Evolutionary conservation across 2,329 filamentous ascomycete genomes (phyloP).

Genomic region (Coniochaeta hoffmannii): DNA sequence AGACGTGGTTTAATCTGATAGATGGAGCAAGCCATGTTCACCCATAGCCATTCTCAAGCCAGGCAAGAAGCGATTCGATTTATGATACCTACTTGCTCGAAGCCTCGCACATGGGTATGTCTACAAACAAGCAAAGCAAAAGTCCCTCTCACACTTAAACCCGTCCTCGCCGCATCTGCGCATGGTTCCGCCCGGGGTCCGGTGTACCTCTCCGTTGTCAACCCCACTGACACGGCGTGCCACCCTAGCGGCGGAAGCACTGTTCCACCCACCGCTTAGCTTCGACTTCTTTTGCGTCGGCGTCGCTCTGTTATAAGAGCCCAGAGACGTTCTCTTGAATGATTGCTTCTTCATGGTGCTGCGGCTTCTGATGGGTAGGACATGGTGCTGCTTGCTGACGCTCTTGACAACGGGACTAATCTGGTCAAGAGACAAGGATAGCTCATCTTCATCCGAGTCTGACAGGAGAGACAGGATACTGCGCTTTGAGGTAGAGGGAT

Average conservation of each 20-base stretch:
- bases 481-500: conserved; percentile 18
- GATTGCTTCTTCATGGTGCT: background rate
- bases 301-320: background rate
- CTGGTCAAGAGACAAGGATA: conserved; percentile 26
- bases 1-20: no score
- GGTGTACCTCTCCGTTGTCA: conserved; percentile 14
- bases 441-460: conserved; percentile 29
- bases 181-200: conserved; percentile 42
- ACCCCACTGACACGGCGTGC: background rate
- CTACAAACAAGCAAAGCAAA: conserved; percentile 51
- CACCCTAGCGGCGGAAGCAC: background rate
- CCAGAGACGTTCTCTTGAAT: background rate
- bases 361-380: background rate
- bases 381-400: conserved; percentile 1
- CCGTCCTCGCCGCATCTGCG: conserved; percentile 47
- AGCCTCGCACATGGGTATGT: background rate
- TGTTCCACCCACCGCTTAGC: background rate
- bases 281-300: background rate
- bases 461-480: conserved; percentile 36
- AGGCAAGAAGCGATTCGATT: background rate
- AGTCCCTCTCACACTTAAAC: conserved; percentile 48
- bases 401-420: conserved; percentile 11
- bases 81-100: no score
- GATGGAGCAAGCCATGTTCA: background rate
- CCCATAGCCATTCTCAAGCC: background rate